phyloP scores from a whole-genome alignment of 2,329 filamentous ascomycete genomes.

The Penicillium decumbens region DNA sequence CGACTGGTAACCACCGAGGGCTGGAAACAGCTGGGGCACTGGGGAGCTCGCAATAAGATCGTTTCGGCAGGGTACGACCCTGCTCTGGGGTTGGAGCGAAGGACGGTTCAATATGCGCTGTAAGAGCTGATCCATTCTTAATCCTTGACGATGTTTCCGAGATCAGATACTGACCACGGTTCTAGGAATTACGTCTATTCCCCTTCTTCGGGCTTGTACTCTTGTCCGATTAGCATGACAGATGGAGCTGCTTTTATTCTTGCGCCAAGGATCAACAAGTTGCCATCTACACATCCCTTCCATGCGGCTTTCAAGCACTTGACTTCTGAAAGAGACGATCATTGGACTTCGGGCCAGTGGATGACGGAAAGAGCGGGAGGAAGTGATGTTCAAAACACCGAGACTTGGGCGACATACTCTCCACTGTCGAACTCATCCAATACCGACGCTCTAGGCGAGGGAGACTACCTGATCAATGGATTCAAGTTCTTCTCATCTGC shows the following conservation, averaged over 20 bases:
- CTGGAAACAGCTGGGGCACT: constrained; percentile 49
- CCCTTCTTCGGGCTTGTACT: constrained; percentile 56
- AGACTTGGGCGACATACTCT: constrained; percentile 32
- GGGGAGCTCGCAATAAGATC: constrained; percentile 32
- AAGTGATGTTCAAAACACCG: constrained; percentile 34
- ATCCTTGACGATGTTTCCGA: not conserved
- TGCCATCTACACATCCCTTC: constrained; percentile 22
- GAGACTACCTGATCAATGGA: constrained; percentile 50
- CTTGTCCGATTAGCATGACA: constrained; percentile 62
- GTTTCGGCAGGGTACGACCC: constrained; percentile 25
- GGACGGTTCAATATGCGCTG: constrained; percentile 28
- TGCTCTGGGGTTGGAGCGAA: constrained; percentile 18
- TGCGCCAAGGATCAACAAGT: constrained; percentile 13
- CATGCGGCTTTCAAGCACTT: constrained; percentile 25
- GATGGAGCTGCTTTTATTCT: constrained; percentile 38
- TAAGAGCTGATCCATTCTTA: constrained; percentile 12
- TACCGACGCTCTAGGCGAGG: constrained; percentile 19
- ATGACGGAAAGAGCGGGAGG: constrained; percentile 39
- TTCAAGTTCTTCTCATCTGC: constrained; percentile 71
- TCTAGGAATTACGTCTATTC: constrained; percentile 53
- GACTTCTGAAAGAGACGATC: constrained; percentile 25
- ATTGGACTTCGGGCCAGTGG: constrained; percentile 39
- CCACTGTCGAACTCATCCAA: constrained; percentile 11
- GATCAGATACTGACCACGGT: not conserved
- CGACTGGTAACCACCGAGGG: constrained; percentile 62